phyloP scores from a whole-genome alignment of 192 early-diverging fungal species.

The Entomortierella parvispora region DNA sequence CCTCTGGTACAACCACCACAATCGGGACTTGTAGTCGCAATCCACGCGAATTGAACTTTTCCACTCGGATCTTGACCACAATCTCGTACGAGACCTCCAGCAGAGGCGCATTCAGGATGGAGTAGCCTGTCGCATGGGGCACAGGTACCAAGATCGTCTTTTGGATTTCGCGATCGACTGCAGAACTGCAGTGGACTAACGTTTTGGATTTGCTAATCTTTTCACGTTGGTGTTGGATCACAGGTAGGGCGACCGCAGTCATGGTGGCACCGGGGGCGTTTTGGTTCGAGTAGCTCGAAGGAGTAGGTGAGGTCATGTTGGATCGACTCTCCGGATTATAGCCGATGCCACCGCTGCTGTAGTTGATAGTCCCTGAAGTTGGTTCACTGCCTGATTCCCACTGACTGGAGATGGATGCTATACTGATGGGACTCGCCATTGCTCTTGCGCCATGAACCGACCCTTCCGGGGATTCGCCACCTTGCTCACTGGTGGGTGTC shows the following conservation, averaged over 20 bases:
- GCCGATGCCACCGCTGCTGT: not conserved
- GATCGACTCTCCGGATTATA: conserved; percentile 18
- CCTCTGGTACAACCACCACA: conserved; percentile 39
- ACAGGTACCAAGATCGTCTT: conserved; percentile 42
- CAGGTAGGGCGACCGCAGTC: conserved; percentile 9
- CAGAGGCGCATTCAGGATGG: conserved; percentile 42
- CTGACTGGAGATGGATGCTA: conserved; percentile 43
- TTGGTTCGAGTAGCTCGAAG: not conserved
- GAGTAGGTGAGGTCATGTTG: conserved; percentile 19
- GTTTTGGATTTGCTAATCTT: conserved; percentile 45
- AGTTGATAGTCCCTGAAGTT: not conserved
- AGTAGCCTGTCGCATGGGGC: conserved; percentile 28
- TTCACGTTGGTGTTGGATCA: conserved; percentile 45
- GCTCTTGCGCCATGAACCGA: conserved; percentile 10
- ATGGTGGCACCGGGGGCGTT: not conserved
- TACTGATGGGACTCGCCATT: conserved; percentile 38
- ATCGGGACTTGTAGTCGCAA: conserved; percentile 33
- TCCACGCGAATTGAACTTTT: conserved; percentile 20
- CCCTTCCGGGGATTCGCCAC: conserved; percentile 35
- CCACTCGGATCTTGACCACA: conserved; percentile 49
- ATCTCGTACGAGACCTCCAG: conserved; percentile 47
- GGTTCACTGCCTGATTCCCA: conserved; percentile 24
- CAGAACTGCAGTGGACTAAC: conserved; percentile 30
- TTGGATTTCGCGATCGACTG: conserved; percentile 50
- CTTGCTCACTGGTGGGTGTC: conserved; percentile 25